Conservation (phyloP, 257 asterid species). For the Thymus mandschuricus region DNA sequence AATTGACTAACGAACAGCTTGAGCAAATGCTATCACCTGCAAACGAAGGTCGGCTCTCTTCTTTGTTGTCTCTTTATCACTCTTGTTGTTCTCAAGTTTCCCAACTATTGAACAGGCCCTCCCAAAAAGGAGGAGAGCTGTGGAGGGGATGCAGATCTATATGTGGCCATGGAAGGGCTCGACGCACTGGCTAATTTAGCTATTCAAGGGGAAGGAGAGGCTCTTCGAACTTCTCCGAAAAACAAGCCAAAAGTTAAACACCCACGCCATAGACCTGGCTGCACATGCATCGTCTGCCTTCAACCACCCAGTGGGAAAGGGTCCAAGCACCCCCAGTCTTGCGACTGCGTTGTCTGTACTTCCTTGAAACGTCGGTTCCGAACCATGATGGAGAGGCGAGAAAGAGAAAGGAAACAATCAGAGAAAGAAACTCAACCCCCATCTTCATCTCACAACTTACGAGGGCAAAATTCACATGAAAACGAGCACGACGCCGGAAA, state of each 20-base stretch:
- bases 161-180: constrained; percentile 65
- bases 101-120: constrained; percentile 49
- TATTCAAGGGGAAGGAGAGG: constrained; percentile 55
- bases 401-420: constrained; percentile 53
- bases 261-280: constrained; percentile 78
- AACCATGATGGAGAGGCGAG: constrained; percentile 67
- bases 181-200: constrained; percentile 75
- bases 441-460: constrained; percentile 36
- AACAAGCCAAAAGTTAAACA: constrained; percentile 51
- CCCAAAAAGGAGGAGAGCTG: constrained; percentile 43
- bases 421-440: constrained; percentile 57
- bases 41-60: constrained; percentile 46
- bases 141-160: constrained; percentile 43
- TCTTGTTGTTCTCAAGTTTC: not conserved
- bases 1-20: constrained; percentile 61
- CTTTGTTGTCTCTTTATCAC: not conserved
- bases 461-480: constrained; percentile 36
- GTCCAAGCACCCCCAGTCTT: constrained; percentile 64
- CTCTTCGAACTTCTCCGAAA: constrained; percentile 47
- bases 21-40: constrained; percentile 52
- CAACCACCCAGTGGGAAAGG: constrained; percentile 85
- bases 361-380: constrained; percentile 61
- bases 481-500: constrained; percentile 33
- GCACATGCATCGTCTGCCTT: constrained; percentile 82
- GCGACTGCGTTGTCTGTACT: constrained; percentile 66